Evolutionary conservation across 83 land plant species (phyloP).

Genomic region (Diphasiastrum complanatum): DNA sequence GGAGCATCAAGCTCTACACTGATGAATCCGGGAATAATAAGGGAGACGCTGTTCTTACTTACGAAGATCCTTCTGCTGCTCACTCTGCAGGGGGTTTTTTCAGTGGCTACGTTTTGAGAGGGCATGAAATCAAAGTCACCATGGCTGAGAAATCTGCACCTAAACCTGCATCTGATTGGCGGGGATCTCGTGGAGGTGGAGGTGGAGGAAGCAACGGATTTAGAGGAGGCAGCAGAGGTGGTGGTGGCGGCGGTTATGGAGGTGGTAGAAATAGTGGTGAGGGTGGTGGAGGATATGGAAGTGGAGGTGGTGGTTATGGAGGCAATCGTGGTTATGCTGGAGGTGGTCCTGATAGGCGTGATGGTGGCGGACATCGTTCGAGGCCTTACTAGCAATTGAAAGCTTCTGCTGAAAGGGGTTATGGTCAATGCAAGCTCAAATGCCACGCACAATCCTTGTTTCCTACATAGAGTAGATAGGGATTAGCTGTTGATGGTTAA

Average conservation of each 20-base stretch:
- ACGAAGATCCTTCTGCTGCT: slow-evolving; percentile 97
- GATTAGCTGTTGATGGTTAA: too few relatives aligned
- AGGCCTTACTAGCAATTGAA: too few relatives aligned
- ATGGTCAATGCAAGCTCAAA: too few relatives aligned
- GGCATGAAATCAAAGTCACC: slow-evolving; percentile 70
- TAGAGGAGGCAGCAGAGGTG: slow-evolving; percentile 16
- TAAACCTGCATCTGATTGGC: slow-evolving; percentile 11
- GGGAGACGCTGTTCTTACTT: slow-evolving; percentile 82
- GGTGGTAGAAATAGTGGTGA: slow-evolving; percentile 43
- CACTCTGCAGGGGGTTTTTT: slow-evolving; percentile 97
- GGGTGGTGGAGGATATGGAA: slow-evolving; percentile 76
- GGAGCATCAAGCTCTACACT: slow-evolving; percentile 85
- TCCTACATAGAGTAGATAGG: too few relatives aligned
- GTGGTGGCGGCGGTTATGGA: slow-evolving; percentile 37
- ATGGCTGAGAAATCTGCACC: slow-evolving; percentile 99
- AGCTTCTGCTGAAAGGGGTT: too few relatives aligned
- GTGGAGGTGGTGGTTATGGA: slow-evolving; percentile 89
- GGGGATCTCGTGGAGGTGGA: slow-evolving; percentile 33
- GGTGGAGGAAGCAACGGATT: slow-evolving; percentile 43
- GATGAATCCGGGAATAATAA: slow-evolving; percentile 87
- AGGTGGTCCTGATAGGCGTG: too few relatives aligned
- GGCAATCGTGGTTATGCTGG: slow-evolving; percentile 3
- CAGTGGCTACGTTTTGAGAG: slow-evolving; percentile 84
- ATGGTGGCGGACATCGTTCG: too few relatives aligned
- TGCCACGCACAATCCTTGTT: too few relatives aligned